Evolutionary conservation across 306 rosid genomes (phyloP), one percentile per base, ranked within the genome.

Genomic region (Alnus glutinosa): DNA sequence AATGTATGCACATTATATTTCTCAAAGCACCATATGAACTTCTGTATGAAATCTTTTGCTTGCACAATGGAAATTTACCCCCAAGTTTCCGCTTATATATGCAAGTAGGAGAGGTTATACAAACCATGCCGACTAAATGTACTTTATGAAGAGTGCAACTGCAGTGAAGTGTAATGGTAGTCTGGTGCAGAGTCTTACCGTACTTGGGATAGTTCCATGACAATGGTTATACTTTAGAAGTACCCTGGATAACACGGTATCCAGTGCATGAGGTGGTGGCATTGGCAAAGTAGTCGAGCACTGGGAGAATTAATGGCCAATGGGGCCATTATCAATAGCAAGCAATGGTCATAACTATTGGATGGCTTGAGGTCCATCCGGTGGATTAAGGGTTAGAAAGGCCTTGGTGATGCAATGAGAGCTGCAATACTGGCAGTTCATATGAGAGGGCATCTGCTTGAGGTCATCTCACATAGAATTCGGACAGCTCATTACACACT

Each of bases 31-130:
- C 7, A 5, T 42, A 9, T 64, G 4, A 14, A 36, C 36, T 64
- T 64, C 70, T 34, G n/a, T 64, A 13, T 36, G 4, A 15, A 64
- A 36, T 64, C 47, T 14, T 48, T n/a, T 77, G 78, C 72, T 18
- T 19, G 49, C 9, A 77, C n/a, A 15, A 49, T n/a, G 61, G 11
- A 19, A 8, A n/a, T 6, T n/a, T 55, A 5, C 28, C 61, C 23
- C 19, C n/a, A 18, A n/a, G 61, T 1, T 7, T 7, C 7, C n/a
- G 3, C 8, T 55, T 15, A 54, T 54, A 1, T 18, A 2, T 18
- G 61, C 23, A 6, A 18, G 28, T 2, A 15, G 23, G 2, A 18
- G 9, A 16, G 28, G 5, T 18, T 55, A 7, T 18, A 18, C 5
- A 55, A 18, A 55, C 23, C 61, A 4, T 55, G 61, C 28, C 13